Evolutionary conservation across 1,284 basidiomycete genomes (phyloP).

Genomic region (Fomitopsis schrenkii): DNA sequence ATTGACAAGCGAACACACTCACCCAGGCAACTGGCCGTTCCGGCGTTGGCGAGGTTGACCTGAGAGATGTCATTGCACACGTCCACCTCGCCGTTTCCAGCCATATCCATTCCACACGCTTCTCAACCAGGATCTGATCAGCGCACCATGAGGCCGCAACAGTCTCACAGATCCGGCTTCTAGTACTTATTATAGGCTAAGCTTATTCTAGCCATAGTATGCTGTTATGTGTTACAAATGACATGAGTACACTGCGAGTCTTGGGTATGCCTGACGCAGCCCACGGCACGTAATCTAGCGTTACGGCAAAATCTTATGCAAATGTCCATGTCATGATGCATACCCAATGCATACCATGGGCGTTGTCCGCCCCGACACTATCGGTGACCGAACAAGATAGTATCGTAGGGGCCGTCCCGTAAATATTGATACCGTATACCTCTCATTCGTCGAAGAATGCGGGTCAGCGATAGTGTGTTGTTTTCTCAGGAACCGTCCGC

Average conservation of each 20-base stretch:
- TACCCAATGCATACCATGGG: no score
- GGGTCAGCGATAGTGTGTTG: no score
- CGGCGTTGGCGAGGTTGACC: neutral
- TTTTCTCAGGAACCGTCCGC: no score
- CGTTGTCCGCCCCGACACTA: no score
- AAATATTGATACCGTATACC: no score
- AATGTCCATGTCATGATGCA: no score
- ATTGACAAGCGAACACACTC: conserved; percentile 1
- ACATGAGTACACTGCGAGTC: neutral
- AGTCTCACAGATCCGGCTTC: neutral
- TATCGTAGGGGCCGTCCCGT: no score
- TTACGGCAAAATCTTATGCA: neutral
- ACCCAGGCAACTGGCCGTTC: conserved; percentile 12
- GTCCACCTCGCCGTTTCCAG: neutral
- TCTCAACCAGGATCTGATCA: neutral
- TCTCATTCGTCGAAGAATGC: no score
- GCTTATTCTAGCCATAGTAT: no score
- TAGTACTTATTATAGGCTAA: neutral
- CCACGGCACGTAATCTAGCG: no score
- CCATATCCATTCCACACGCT: neutral
- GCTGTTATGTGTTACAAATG: neutral
- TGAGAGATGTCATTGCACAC: neutral
- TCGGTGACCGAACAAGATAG: no score
- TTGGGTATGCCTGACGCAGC: no score
- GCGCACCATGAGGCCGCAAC: neutral